These are phyloP conservation scores for Gossypium anomalum DNA, from an alignment of 345 rosid genomes.

Conservation along the genomic window DNA sequence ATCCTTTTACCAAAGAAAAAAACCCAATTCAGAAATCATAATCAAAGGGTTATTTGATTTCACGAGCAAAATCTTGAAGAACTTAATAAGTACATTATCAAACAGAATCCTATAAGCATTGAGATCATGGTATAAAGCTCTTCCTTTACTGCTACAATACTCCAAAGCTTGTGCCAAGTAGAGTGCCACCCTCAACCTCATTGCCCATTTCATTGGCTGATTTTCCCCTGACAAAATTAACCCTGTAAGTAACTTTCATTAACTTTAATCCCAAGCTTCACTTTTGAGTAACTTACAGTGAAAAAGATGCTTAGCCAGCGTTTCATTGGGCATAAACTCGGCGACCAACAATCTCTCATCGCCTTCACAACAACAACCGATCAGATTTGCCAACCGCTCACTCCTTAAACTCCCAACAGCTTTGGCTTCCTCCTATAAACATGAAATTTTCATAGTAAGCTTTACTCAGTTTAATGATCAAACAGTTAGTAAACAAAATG, in stretches of 20 bases:
- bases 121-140: conserved; percentile 92
- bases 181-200: conserved; percentile 90
- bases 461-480: not conserved
- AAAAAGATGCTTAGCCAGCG: conserved; percentile 93
- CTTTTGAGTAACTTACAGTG: conserved; percentile 50
- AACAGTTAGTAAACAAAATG: not conserved
- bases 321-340: conserved; percentile 94
- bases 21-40: not conserved
- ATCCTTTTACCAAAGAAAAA: conserved; percentile 41
- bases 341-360: conserved; percentile 88
- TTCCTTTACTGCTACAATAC: conserved; percentile 76
- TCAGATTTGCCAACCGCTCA: conserved; percentile 76
- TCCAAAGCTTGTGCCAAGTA: conserved; percentile 90
- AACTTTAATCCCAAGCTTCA: not conserved
- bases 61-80: not conserved
- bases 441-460: not conserved
- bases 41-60: not conserved
- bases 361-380: conserved; percentile 87
- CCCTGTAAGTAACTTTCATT: not conserved
- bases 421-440: conserved; percentile 76
- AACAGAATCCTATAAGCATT: conserved; percentile 90
- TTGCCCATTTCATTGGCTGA: conserved; percentile 98
- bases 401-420: conserved; percentile 85
- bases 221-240: conserved; percentile 61
- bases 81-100: conserved; percentile 52